Percentiles rank a stretch among this genome's conserved stretches.
These are phyloP conservation scores for Neocallimastix lanati DNA, from an alignment of 192 early-diverging fungal species.

Conservation along the genomic window DNA sequence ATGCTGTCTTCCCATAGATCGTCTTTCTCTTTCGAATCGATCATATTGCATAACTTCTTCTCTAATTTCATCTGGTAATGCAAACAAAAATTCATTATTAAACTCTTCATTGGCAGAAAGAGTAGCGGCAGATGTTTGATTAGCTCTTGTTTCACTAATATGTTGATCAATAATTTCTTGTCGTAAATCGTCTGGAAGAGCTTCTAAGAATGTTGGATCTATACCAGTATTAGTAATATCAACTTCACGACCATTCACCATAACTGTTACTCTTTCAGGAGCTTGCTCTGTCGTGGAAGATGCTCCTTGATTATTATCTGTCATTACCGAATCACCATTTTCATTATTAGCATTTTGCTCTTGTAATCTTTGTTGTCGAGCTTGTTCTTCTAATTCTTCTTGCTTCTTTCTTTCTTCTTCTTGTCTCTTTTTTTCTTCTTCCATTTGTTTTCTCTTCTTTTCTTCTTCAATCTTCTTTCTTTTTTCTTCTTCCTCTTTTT, in stretches of 20 bases:
- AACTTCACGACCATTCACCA: slow-evolving; percentile 55
- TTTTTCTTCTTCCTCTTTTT: slow-evolving; percentile 8
- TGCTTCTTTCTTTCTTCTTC: slow-evolving; percentile 4
- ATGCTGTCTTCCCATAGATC: slow-evolving; percentile 9
- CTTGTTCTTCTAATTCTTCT: slow-evolving; percentile 2
- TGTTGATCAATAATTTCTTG: slow-evolving; percentile 82
- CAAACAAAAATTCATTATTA: slow-evolving; percentile 65
- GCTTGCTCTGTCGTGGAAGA: neutral
- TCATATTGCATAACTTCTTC: slow-evolving; percentile 64
- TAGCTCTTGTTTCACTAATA: slow-evolving; percentile 22
- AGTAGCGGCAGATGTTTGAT: slow-evolving; percentile 13
- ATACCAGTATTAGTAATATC: slow-evolving; percentile 91
- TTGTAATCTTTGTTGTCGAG: slow-evolving; percentile 3
- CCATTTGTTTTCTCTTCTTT: slow-evolving; percentile 18
- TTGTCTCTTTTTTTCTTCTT: slow-evolving; percentile 10
- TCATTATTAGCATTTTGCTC: slow-evolving; percentile 4
- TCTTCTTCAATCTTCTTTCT: slow-evolving; percentile 29
- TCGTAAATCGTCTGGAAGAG: slow-evolving; percentile 83
- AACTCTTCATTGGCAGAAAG: slow-evolving; percentile 10
- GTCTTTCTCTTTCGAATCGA: slow-evolving; percentile 44
- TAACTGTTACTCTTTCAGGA: slow-evolving; percentile 30
- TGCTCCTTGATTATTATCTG: neutral
- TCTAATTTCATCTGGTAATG: slow-evolving; percentile 75
- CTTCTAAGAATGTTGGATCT: slow-evolving; percentile 80
- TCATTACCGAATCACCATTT: slow-evolving; percentile 5